Conservation (phyloP, 2,329 filamentous ascomycete genomes). For the Dactylonectria macrodidyma region DNA sequence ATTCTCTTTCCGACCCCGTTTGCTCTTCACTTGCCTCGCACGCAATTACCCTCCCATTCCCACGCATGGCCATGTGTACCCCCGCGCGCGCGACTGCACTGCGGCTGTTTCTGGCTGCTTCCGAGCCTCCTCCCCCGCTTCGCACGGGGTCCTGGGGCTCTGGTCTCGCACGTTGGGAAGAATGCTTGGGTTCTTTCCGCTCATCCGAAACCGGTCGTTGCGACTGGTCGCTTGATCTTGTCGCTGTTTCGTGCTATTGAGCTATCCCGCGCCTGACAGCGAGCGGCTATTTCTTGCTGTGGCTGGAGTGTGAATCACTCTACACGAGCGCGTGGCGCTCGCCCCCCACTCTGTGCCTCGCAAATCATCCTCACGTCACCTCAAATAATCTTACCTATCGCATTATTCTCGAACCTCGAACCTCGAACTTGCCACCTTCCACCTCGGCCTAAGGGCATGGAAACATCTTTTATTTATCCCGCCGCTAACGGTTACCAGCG, state of each 20-base stretch:
- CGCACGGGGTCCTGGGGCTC: conserved; percentile 32
- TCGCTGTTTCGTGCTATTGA: conserved; percentile 9
- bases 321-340: conserved; percentile 21
- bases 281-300: conserved; percentile 19
- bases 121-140: conserved; percentile 40
- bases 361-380: conserved; percentile 17
- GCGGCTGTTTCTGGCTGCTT: conserved; percentile 32
- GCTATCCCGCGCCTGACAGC: conserved; percentile 4
- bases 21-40: conserved; percentile 24
- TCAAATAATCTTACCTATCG: conserved; percentile 30
- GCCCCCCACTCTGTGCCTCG: conserved; percentile 28
- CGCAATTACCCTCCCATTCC: conserved; percentile 35
- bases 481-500: conserved; percentile 69
- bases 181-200: conserved; percentile 38
- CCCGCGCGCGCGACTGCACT: conserved; percentile 43
- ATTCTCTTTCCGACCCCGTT: conserved; percentile 32
- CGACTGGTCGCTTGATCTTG: conserved; percentile 19
- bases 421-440: conserved; percentile 22
- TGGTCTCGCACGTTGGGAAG: conserved; percentile 30
- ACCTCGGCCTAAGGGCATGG: conserved; percentile 38
- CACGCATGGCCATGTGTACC: conserved; percentile 39
- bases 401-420: not conserved
- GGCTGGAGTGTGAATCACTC: conserved; percentile 24
- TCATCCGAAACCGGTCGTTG: conserved; percentile 42
- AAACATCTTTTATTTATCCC: conserved; percentile 24